Evolutionary conservation across 768 basidiomycete species (phyloP), one percentile per base, ranked within the genome.

Genomic region (Lactifluus echinatus): DNA sequence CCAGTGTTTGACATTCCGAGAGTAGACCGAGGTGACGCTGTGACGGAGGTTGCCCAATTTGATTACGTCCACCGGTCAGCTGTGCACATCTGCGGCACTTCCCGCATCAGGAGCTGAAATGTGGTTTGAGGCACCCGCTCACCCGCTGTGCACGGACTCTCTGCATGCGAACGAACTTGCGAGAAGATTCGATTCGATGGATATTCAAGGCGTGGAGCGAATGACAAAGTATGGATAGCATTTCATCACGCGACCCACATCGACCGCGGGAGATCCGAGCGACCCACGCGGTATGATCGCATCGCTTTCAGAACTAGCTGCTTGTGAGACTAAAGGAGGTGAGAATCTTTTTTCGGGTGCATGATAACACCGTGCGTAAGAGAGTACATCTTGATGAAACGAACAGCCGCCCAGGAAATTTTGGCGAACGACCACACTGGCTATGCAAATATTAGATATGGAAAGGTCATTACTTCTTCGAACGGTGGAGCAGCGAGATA

Each of bases 381-480:
- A 23, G 14, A 52, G 39, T 52, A 52, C 39, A 52, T 2, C n/a
- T 28, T 37, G 26, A 56, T n/a, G 19, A 39, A 40, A 34, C 31
- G 17, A 28, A 58, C 31, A 21, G 48, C 47, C 19, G 31, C 26
- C 39, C 51, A 52, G 19, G 19, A 31, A 19, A 44, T 31, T 47
- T 54, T 44, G 24, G 33, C 33, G 17, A 31, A n/a, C 53, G 37
- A 59, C 46, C 39, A 40, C n/a, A 6, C 43, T 24, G 11, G 44
- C 48, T 55, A 59, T 59, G 46, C 39, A 53, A 44, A 14, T 44
- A 55, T 54, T 55, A 55, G 53, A 55, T 57, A 59, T 24, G 34
- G 23, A 50, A 33, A 37, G 43, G 52, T 50, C 43, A 24, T 50
- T 33, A 54, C 40, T 58, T 55, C 53, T 31, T 53, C 8, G 37